Evolutionary conservation across 352 stramenopile species (phyloP), one percentile per base, ranked within the genome.

Genomic region (Thalassiosira allenii): DNA sequence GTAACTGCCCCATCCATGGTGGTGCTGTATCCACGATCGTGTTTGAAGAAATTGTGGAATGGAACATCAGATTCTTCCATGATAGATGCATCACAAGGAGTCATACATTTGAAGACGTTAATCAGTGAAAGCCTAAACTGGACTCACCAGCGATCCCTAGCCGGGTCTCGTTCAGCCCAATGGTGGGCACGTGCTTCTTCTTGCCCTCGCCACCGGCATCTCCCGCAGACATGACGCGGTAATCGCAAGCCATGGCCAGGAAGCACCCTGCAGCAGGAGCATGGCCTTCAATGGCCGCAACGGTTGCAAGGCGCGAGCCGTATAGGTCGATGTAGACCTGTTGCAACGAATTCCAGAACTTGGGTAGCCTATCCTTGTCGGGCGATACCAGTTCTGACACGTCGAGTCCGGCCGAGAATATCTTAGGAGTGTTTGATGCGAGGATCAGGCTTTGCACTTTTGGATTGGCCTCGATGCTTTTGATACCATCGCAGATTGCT

Each of bases 161-260:
- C 72, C 97, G 91, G 4, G 95, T 97, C 89, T 98, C 96, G 76
- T 98, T 98, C 33, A 98, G 87, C 9, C 96, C 96, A 75, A 98
- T 98, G 33, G 93, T 90, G n/a, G 91, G 88, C 59, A 95, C 94
- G 20, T 68, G 57, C 29, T 47, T 78, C 27, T 61, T 71, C 62
- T 83, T 52, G n/a, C 29, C n/a, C n/a, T n/a, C n/a, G 20, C 30
- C 33, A 43, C 22, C n/a, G 14, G 49, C 23, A 17, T 57, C 44
- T 41, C 63, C 37, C 11, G 91, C 93, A 8, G 75, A 86, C 94
- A 98, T 98, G 64, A 98, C 87, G 22, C 96, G 93, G 83, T 97
- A 98, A 89, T 98, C 96, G 81, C 95, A 98, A 79, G 92, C 95
- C 91, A 98, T 96, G 22, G 96, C 94, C 37, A 98, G 85, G 77